Evolutionary conservation across 768 basidiomycete species (phyloP).

Genomic region (Exidia glandulosa): DNA sequence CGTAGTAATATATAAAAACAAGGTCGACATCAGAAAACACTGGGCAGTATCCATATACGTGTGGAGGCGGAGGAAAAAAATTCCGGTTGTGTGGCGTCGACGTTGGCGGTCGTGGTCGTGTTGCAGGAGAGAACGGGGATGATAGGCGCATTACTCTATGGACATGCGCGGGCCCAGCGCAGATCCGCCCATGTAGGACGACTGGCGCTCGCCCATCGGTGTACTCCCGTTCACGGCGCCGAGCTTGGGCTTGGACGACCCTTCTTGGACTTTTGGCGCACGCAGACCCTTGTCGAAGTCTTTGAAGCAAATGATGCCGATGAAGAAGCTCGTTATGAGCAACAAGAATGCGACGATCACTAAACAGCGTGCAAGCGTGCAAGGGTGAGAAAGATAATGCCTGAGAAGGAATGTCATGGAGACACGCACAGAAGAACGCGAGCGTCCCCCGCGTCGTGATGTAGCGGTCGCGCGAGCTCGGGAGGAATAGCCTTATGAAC

Average conservation of each 20-base stretch:
- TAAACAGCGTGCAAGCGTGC: slow-evolving; percentile 16
- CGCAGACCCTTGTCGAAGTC: slow-evolving; percentile 78
- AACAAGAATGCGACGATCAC: slow-evolving; percentile 69
- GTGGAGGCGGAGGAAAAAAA: too few relatives aligned
- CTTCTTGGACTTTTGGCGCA: slow-evolving; percentile 51
- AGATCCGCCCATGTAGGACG: slow-evolving; percentile 38
- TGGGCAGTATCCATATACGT: too few relatives aligned
- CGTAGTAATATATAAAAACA: too few relatives aligned
- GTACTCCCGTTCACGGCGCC: slow-evolving; percentile 24
- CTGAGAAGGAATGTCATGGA: neutral
- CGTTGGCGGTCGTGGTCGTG: too few relatives aligned
- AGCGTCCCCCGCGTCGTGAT: slow-evolving; percentile 66
- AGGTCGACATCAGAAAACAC: too few relatives aligned
- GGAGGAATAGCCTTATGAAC: slow-evolving; percentile 71
- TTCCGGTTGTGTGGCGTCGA: too few relatives aligned
- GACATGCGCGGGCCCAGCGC: slow-evolving; percentile 57
- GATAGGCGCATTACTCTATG: slow-evolving; percentile 46
- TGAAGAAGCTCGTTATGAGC: slow-evolving; percentile 58
- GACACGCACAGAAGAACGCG: slow-evolving; percentile 62
- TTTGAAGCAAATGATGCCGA: slow-evolving; percentile 67
- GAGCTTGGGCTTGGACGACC: neutral
- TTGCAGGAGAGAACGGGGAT: too few relatives aligned
- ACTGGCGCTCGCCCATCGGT: slow-evolving; percentile 34
- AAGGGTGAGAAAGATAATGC: too few relatives aligned
- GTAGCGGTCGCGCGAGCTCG: slow-evolving; percentile 43